phyloP scores from a whole-genome alignment of 2,329 filamentous ascomycete genomes.

The Venturia nashicola region DNA sequence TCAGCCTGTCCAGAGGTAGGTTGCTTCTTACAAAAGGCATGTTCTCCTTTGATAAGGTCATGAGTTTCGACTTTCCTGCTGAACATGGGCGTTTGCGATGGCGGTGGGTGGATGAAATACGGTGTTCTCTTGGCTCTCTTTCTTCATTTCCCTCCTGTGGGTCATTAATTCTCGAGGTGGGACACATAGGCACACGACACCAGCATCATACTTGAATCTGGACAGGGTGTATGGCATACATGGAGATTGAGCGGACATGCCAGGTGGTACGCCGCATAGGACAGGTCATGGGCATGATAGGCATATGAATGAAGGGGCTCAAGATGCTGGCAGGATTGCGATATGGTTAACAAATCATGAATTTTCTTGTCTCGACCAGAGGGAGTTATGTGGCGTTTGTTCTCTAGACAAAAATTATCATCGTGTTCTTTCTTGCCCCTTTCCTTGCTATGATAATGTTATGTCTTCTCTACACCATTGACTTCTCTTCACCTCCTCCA shows the following conservation, averaged over 20 bases:
- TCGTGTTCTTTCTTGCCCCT: background rate
- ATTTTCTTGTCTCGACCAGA: background rate
- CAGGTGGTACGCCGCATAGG: background rate
- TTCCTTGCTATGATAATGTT: background rate
- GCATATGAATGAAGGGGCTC: background rate
- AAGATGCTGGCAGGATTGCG: background rate
- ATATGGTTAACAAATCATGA: background rate
- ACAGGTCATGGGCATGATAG: background rate
- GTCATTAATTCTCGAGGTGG: background rate
- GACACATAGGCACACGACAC: background rate
- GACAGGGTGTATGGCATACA: background rate
- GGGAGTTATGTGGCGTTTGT: background rate
- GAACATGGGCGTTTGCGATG: background rate
- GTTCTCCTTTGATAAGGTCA: background rate
- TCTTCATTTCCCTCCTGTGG: background rate
- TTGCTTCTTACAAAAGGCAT: background rate
- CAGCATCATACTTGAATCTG: conserved; percentile 2
- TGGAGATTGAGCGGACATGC: background rate
- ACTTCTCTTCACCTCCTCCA: background rate
- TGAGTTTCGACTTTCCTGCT: background rate
- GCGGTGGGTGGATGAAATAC: background rate
- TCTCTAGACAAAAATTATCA: background rate
- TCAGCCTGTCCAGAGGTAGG: background rate
- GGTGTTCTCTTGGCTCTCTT: background rate
- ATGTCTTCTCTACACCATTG: background rate